phyloP scores from a whole-genome alignment of 768 basidiomycete genomes.

The Pulveroboletus ravenelii region DNA sequence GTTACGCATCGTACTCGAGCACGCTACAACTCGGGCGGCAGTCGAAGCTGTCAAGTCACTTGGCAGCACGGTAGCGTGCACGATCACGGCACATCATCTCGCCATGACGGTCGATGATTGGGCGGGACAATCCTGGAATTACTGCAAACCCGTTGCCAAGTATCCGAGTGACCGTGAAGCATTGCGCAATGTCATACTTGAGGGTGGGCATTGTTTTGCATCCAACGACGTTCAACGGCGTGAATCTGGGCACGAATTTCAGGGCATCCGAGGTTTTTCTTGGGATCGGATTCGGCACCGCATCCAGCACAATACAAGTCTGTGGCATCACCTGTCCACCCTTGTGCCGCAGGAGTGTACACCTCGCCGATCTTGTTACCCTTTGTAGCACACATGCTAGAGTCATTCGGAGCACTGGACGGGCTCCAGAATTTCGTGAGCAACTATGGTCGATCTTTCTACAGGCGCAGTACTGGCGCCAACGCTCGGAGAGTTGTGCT shows the following conservation, averaged over 20 bases:
- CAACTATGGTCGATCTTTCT: slow-evolving; percentile 75
- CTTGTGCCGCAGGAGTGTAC: slow-evolving; percentile 95
- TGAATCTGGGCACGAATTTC: not conserved
- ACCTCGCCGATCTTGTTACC: slow-evolving; percentile 91
- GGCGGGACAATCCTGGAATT: slow-evolving; percentile 93
- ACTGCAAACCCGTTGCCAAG: slow-evolving; percentile 98
- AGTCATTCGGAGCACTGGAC: slow-evolving; percentile 82
- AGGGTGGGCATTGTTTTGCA: slow-evolving; percentile 45
- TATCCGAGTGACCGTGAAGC: slow-evolving; percentile 88
- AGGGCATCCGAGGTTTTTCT: slow-evolving; percentile 94
- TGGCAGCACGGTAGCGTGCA: slow-evolving; percentile 85
- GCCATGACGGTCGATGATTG: slow-evolving; percentile 93
- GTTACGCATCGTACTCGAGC: slow-evolving; percentile 93
- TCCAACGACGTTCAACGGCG: not conserved
- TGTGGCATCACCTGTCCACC: slow-evolving; percentile 58
- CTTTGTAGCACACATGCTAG: slow-evolving; percentile 81
- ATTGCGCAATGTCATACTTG: slow-evolving; percentile 66
- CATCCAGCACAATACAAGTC: slow-evolving; percentile 72
- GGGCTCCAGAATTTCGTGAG: slow-evolving; percentile 79
- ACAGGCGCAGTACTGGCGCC: slow-evolving; percentile 38
- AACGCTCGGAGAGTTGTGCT: slow-evolving; percentile 40
- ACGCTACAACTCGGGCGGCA: slow-evolving; percentile 90
- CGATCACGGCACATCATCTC: slow-evolving; percentile 96
- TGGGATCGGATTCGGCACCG: slow-evolving; percentile 96
- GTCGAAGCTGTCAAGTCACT: slow-evolving; percentile 78